phyloP scores from a whole-genome alignment of 2,329 filamentous ascomycete species.

The Moelleriella libera region DNA sequence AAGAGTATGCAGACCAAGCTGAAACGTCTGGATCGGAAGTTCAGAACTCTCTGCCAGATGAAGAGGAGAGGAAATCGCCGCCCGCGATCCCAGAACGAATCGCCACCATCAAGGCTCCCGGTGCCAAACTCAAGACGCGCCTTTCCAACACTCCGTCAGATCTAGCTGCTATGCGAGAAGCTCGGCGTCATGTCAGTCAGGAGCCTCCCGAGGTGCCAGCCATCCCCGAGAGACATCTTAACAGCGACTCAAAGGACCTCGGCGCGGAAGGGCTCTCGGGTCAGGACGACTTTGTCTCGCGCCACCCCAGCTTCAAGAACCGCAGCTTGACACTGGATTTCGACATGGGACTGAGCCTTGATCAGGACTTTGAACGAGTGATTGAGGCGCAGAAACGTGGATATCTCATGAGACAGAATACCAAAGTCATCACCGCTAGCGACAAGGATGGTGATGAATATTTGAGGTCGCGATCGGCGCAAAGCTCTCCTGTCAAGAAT shows the following conservation, averaged over 20 bases:
- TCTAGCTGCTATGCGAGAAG: conserved; percentile 69
- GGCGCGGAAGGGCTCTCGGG: conserved; percentile 21
- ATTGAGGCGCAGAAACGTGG: conserved; percentile 98
- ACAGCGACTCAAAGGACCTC: conserved; percentile 35
- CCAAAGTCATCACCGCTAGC: conserved; percentile 89
- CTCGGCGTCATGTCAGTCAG: conserved; percentile 71
- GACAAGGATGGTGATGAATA: conserved; percentile 50
- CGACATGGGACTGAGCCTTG: conserved; percentile 73
- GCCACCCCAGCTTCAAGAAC: conserved; percentile 64
- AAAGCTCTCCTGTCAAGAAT: conserved; percentile 56
- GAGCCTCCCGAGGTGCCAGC: conserved; percentile 47
- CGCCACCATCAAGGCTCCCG: conserved; percentile 80
- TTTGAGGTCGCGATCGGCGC: conserved; percentile 43
- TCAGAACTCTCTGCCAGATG: conserved; percentile 49
- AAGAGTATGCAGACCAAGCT: conserved; percentile 39
- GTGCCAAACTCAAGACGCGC: conserved; percentile 76
- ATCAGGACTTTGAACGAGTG: conserved; percentile 86
- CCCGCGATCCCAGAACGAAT: conserved; percentile 64
- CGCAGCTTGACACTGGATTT: conserved; percentile 71
- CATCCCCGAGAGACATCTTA: conserved; percentile 47
- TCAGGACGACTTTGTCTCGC: conserved; percentile 34
- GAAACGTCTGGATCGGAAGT: conserved; percentile 85
- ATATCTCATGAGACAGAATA: conserved; percentile 97
- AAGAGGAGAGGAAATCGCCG: conserved; percentile 35
- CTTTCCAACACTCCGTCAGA: conserved; percentile 81